These are phyloP conservation scores for Pseudogymnoascus sp. DNA, from an alignment of 2,329 filamentous ascomycete species.

Conservation along the genomic window DNA sequence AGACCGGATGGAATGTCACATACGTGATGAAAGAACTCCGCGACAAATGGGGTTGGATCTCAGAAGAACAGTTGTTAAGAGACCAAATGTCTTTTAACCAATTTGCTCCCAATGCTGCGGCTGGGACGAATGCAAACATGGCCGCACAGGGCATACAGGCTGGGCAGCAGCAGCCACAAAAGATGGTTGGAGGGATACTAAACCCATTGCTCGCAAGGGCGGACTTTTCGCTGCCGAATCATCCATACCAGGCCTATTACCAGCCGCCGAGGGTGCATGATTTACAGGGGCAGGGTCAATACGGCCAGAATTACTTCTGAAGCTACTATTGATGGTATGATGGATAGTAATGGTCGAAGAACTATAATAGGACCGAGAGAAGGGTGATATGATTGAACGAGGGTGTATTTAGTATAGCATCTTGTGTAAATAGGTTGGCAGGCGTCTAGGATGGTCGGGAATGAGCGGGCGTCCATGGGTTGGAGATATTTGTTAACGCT, in stretches of 20 bases:
- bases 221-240: conserved; percentile 69
- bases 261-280: conserved; percentile 54
- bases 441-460: conserved; percentile 1
- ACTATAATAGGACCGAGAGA: neutral
- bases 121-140: conserved; percentile 10
- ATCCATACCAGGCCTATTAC: conserved; percentile 76
- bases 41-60: conserved; percentile 65
- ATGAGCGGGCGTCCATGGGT: neutral
- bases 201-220: conserved; percentile 66
- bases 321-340: neutral
- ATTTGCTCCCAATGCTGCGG: conserved; percentile 13
- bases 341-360: neutral
- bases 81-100: conserved; percentile 12
- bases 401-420: conserved; percentile 3
- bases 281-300: conserved; percentile 22
- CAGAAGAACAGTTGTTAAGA: conserved; percentile 24
- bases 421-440: conserved; percentile 3
- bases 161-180: conserved; percentile 24
- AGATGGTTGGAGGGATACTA: conserved; percentile 42
- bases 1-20: conserved; percentile 71
- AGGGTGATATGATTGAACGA: neutral
- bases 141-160: conserved; percentile 15
- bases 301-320: conserved; percentile 16
- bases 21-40: conserved; percentile 67
- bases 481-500: neutral